phyloP scores from a whole-genome alignment of 2,329 filamentous ascomycete genomes.

The Fusarium piperis region DNA sequence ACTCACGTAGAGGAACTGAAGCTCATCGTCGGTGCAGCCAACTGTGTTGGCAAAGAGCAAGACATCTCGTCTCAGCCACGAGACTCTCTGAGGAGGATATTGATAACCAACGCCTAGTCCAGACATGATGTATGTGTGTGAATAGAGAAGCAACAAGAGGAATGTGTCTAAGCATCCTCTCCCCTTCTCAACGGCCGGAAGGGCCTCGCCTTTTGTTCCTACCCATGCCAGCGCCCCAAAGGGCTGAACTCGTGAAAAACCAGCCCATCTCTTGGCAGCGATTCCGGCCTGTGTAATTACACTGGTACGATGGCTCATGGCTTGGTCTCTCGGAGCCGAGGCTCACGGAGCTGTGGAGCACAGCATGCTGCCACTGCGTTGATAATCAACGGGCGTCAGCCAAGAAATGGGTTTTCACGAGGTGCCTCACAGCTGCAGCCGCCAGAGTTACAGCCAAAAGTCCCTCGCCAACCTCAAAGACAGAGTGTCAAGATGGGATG shows the following conservation, averaged over 20 bases:
- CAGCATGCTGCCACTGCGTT: not conserved
- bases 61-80: conserved; percentile 88
- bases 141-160: not conserved
- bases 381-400: not conserved
- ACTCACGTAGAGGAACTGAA: conserved; percentile 89
- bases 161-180: not conserved
- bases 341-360: not conserved
- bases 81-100: conserved; percentile 78
- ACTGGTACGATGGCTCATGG: not conserved
- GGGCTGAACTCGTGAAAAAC: not conserved
- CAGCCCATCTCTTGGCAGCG: not conserved
- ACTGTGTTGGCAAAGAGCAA: conserved; percentile 92
- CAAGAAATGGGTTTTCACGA: not conserved
- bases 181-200: not conserved
- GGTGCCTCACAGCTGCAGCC: not conserved
- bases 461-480: not conserved
- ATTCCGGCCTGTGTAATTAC: not conserved
- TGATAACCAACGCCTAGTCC: conserved; percentile 76
- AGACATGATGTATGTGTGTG: conserved; percentile 45
- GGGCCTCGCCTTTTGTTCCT: not conserved
- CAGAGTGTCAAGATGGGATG: not conserved
- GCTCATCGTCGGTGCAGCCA: conserved; percentile 83
- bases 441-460: not conserved
- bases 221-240: not conserved
- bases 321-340: not conserved